phyloP scores from a whole-genome alignment of 768 basidiomycete genomes.

The Tephrocybe sp. region DNA sequence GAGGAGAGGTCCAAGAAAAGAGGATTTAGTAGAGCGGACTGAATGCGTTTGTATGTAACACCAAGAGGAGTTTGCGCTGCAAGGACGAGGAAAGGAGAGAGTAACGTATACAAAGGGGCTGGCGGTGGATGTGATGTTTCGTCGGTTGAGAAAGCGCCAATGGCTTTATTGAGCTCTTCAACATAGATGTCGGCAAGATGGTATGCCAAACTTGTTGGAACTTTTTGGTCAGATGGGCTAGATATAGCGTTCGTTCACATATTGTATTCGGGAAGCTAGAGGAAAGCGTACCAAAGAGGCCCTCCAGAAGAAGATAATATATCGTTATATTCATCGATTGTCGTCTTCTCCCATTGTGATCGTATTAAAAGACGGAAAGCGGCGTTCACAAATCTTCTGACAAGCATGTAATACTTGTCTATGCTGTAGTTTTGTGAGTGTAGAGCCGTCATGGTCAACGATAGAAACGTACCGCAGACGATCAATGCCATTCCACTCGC shows the following conservation, averaged over 20 bases:
- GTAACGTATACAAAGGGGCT: conserved; percentile 35
- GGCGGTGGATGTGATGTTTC: conserved; percentile 41
- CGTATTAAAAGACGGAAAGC: conserved; percentile 78
- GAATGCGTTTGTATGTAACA: conserved; percentile 71
- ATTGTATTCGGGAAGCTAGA: not conserved
- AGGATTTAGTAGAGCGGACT: conserved; percentile 66
- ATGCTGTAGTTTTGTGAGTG: conserved; percentile 48
- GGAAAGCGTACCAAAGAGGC: conserved; percentile 68
- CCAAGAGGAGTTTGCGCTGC: conserved; percentile 65
- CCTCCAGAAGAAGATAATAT: conserved; percentile 71
- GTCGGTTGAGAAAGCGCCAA: conserved; percentile 36
- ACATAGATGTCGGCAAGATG: conserved; percentile 90
- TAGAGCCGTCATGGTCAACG: not conserved
- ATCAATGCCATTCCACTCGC: conserved; percentile 95
- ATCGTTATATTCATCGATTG: conserved; percentile 59
- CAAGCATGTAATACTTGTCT: conserved; percentile 97
- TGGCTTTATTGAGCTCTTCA: conserved; percentile 79
- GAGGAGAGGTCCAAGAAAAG: conserved; percentile 54
- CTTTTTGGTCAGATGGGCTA: conserved; percentile 68
- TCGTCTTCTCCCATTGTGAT: conserved; percentile 58
- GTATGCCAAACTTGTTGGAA: conserved; percentile 76
- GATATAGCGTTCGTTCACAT: not conserved
- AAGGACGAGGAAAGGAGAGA: conserved; percentile 70
- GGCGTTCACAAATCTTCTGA: conserved; percentile 84
- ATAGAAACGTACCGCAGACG: conserved; percentile 63